A percentile compares a stretch with the other conserved stretches of the same genome.
Conservation (phyloP, 169 alveolate genomes). For the Babesia bovis region DNA sequence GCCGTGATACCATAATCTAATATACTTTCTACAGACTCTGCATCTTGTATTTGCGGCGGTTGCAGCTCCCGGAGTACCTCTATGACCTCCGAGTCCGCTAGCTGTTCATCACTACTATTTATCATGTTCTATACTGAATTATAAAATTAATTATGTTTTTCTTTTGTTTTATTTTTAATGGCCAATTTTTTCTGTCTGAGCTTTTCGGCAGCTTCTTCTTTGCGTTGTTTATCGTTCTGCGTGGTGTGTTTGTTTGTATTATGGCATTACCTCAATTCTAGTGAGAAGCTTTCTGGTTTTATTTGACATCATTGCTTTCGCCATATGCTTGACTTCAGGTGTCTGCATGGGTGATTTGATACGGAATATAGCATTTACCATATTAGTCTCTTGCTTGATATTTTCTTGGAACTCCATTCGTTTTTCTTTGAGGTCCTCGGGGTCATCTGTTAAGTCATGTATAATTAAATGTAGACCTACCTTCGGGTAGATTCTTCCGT, state of each 20-base stretch:
- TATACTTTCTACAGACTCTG: conserved; percentile 20
- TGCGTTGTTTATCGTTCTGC: conserved; percentile 48
- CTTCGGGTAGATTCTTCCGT: neutral
- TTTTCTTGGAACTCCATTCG: conserved; percentile 26
- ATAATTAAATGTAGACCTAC: neutral
- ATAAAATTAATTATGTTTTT: neutral
- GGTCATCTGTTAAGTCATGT: neutral
- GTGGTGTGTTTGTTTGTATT: neutral
- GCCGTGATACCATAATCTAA: conserved; percentile 23
- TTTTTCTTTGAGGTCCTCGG: conserved; percentile 25
- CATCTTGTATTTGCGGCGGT: conserved; percentile 31
- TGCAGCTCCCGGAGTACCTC: conserved; percentile 27
- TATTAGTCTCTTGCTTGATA: conserved; percentile 11
- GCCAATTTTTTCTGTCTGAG: conserved; percentile 33
- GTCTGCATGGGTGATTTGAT: conserved; percentile 9
- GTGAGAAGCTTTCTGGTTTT: conserved; percentile 60
- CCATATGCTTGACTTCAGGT: conserved; percentile 45
- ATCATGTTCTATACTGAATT: neutral
- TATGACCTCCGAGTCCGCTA: conserved; percentile 18
- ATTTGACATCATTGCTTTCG: conserved; percentile 61
- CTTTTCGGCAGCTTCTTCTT: conserved; percentile 56
- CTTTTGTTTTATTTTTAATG: conserved; percentile 19
- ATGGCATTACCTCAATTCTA: conserved; percentile 49
- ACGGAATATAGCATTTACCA: neutral
- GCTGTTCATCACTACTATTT: neutral